Base-by-base conservation (phyloP, 441 rosid species). In the Manihot esculenta region DNA sequence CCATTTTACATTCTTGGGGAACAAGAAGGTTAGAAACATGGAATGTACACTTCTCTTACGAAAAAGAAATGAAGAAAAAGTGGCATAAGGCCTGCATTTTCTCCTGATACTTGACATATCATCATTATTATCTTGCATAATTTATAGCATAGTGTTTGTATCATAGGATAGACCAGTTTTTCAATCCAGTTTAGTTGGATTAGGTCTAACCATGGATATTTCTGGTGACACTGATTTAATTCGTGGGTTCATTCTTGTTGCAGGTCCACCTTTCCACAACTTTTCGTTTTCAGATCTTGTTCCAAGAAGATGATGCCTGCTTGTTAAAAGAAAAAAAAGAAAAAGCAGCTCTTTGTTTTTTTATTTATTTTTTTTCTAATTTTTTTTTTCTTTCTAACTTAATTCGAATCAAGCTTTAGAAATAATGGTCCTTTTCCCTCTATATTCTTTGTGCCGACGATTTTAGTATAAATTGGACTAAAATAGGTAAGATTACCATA, bases 261-360 rank as follows among this genome's bases (percentile, higher is more conserved):
- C 90, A 95, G 99, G 97, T 78, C 97, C 97, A 30, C 97, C 99
- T 10, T 93, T 88, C 82, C 98, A 89, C 79, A 97, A 93, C 71
- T 95, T 85, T 78, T 83, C 90, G 11, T 83, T 93, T 66, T 79
- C 97, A 20, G 96, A 91, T 65, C 64, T 91, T 55, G 76, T 91
- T 69, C 89, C 91, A 49, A 76, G 79, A 73, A 78, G 80, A 83
- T 74, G 77, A 83, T 66, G 45, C 65, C 68, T 33, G 21, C 17
- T 35, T 54, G 23, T 59, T 26, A n/a, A 56, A 53, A 23, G 9
- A 8, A n/a, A 5, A 7, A 33, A 23, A 56, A 27, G 17, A 23
- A 56, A 27, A 15, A 23, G 23, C 12, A 55, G 11, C 3, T 14
- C 15, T 55, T 10, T 26, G 10, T 20, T 55, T 55, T 4, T n/a